phyloP scores from a whole-genome alignment of 2,329 filamentous ascomycete genomes.

The Dactylella cylindrospora region DNA sequence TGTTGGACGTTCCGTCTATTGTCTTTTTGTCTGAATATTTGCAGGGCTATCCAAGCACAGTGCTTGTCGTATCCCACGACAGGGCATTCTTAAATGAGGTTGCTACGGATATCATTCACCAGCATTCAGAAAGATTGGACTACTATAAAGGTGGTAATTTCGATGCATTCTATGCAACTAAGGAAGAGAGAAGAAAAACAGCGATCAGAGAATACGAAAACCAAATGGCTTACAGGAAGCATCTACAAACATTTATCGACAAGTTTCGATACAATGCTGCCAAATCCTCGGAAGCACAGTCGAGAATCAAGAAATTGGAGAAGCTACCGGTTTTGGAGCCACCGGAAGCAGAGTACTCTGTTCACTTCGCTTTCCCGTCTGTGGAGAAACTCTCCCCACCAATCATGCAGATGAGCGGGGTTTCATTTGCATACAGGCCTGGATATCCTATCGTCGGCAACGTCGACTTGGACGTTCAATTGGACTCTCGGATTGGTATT shows the following conservation, averaged over 20 bases:
- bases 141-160: conserved; percentile 99
- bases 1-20: conserved; percentile 99
- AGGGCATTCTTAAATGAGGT: conserved; percentile 98
- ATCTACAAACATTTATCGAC: conserved; percentile 97
- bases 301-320: conserved; percentile 97
- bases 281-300: conserved; percentile 97
- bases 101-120: conserved; percentile 98
- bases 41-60: conserved; percentile 87
- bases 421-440: conserved; percentile 81
- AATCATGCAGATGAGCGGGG: conserved; percentile 94
- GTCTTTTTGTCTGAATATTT: conserved; percentile 97
- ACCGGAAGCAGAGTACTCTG: conserved; percentile 90
- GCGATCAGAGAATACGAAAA: conserved; percentile 98
- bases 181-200: conserved; percentile 94
- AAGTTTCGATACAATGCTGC: conserved; percentile 99
- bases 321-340: conserved; percentile 89
- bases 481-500: conserved; percentile 97
- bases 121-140: conserved; percentile 93
- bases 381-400: conserved; percentile 97
- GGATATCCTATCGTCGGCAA: conserved; percentile 79
- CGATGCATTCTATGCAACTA: conserved; percentile 94
- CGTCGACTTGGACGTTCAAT: conserved; percentile 93
- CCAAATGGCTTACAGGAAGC: conserved; percentile 89
- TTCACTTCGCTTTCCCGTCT: conserved; percentile 95
- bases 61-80: conserved; percentile 97